These are phyloP conservation scores for Exophiala phaeomuriformis DNA, from an alignment of 2,329 filamentous ascomycete species.

Conservation along the genomic window DNA sequence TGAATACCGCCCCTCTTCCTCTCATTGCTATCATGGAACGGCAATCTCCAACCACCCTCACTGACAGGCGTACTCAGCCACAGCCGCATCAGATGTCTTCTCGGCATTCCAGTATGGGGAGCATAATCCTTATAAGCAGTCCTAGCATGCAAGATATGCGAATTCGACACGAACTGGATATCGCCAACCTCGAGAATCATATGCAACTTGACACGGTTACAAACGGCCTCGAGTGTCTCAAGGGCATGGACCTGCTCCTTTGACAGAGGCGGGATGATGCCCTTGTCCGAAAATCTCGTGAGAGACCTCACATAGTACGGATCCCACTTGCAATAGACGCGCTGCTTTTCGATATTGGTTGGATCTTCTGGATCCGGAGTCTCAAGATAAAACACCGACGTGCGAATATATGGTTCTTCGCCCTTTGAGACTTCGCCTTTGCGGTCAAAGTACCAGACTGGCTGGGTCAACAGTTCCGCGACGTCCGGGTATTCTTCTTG, in stretches of 20 bases:
- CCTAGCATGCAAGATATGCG: slow-evolving; percentile 70
- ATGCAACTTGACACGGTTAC: slow-evolving; percentile 64
- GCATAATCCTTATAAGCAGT: slow-evolving; percentile 70
- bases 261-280: slow-evolving; percentile 65
- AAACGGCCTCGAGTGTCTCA: slow-evolving; percentile 66
- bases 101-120: slow-evolving; percentile 40
- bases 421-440: slow-evolving; percentile 74
- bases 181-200: slow-evolving; percentile 83
- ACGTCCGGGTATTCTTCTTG: slow-evolving; percentile 70
- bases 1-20: slow-evolving; percentile 86
- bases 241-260: slow-evolving; percentile 61
- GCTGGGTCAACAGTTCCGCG: slow-evolving; percentile 63
- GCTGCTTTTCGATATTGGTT: slow-evolving; percentile 28
- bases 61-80: slow-evolving; percentile 76
- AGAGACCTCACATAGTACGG: slow-evolving; percentile 79
- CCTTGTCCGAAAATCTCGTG: slow-evolving; percentile 63
- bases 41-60: slow-evolving; percentile 79
- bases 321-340: slow-evolving; percentile 81
- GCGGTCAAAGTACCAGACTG: slow-evolving; percentile 86
- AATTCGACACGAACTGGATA: slow-evolving; percentile 78
- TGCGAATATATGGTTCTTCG: slow-evolving; percentile 66
- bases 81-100: slow-evolving; percentile 71
- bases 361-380: slow-evolving; percentile 34
- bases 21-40: slow-evolving; percentile 71
- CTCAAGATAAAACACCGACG: slow-evolving; percentile 70